A percentile compares a stretch with the other conserved stretches of the same genome.
Evolutionary conservation across 2,329 filamentous ascomycete species (phyloP).

Genomic region (Microsporum ferrugineum): DNA sequence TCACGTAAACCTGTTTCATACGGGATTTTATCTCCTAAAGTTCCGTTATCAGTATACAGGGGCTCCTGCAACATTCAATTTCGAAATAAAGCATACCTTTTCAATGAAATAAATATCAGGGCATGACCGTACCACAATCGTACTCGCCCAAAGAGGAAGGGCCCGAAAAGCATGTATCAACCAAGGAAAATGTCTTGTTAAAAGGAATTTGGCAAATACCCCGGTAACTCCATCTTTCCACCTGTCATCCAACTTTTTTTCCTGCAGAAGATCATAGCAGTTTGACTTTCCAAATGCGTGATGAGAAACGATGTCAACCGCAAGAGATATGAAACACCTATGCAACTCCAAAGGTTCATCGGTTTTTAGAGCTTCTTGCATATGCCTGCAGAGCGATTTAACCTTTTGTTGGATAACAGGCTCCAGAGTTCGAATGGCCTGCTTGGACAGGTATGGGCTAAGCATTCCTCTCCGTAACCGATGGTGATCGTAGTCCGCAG

Average conservation of each 20-base stretch:
- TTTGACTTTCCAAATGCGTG: background rate
- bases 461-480: conserved; percentile 17
- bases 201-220: background rate
- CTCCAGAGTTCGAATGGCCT: conserved; percentile 13
- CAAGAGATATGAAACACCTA: background rate
- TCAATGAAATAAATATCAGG: background rate
- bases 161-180: background rate
- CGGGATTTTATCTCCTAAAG: background rate
- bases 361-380: background rate
- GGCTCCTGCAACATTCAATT: background rate
- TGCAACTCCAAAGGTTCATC: background rate
- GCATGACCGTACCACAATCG: background rate
- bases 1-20: background rate
- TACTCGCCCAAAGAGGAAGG: background rate
- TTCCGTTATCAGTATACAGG: too few relatives aligned
- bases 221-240: background rate
- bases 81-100: background rate
- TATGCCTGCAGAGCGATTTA: conserved; percentile 10
- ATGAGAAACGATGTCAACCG: background rate
- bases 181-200: background rate
- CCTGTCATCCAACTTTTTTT: background rate
- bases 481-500: conserved; percentile 17
- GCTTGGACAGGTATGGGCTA: conserved; percentile 18
- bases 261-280: background rate
- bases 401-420: conserved; percentile 13